These are phyloP conservation scores for Themeda triandra DNA, from an alignment of 176 grass and related monocot species.

Conservation along the genomic window DNA sequence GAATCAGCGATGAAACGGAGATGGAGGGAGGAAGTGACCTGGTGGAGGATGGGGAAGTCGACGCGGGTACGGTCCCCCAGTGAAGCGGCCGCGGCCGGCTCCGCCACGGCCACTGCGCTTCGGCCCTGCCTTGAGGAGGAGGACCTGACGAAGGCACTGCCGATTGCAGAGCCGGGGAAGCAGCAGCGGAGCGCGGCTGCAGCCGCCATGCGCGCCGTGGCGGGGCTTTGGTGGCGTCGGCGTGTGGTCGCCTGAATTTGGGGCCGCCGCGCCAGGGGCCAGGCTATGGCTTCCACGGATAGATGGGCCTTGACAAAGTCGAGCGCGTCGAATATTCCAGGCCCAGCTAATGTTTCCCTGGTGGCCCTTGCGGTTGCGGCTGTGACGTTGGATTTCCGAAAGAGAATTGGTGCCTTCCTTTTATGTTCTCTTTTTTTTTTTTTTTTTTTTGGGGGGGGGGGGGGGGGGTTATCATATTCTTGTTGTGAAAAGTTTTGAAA, in stretches of 20 bases:
- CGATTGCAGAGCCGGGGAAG: slow-evolving; percentile 4
- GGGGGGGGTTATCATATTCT: no score
- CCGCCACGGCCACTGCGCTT: slow-evolving; percentile 22
- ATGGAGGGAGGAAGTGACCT: slow-evolving; percentile 30
- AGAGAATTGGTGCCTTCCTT: no score
- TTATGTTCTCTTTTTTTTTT: no score
- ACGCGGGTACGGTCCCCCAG: slow-evolving; percentile 61
- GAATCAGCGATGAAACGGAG: neutral
- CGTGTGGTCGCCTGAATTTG: neutral
- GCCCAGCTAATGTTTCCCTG: neutral
- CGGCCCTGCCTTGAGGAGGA: neutral
- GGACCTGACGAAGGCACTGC: no score
- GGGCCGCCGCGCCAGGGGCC: neutral
- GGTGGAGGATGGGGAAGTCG: slow-evolving; percentile 87
- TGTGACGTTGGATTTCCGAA: no score
- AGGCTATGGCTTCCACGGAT: neutral
- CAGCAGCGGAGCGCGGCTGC: slow-evolving; percentile 46
- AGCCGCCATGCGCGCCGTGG: slow-evolving; percentile 44
- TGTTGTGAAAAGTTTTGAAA: no score
- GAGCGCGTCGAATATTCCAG: neutral
- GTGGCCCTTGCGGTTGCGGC: no score
- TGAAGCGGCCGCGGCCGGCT: slow-evolving; percentile 47
- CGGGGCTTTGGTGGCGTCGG: neutral
- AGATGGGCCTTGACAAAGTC: neutral
- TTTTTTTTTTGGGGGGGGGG: no score